A percentile compares a stretch with the other conserved stretches of the same genome.
These are phyloP conservation scores for Trichosporon coremiiforme DNA, from an alignment of 1,284 basidiomycete genomes.

Conservation along the genomic window DNA sequence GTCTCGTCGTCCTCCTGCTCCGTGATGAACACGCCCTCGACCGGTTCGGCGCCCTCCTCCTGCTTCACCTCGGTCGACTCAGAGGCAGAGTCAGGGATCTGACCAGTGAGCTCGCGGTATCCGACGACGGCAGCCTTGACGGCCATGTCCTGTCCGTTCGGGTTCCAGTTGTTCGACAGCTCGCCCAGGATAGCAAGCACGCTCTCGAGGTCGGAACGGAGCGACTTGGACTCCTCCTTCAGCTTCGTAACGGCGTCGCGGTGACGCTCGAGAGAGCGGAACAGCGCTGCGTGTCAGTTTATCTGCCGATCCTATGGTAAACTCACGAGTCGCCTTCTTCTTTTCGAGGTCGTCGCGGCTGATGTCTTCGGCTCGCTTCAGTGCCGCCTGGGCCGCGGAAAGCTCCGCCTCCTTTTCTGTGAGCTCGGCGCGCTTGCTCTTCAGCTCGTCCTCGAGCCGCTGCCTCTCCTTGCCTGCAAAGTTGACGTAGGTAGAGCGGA, in stretches of 20 bases:
- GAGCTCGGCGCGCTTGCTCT: slow-evolving; percentile 63
- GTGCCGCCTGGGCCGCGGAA: slow-evolving; percentile 43
- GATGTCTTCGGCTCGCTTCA: slow-evolving; percentile 43
- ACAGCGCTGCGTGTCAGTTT: slow-evolving; percentile 66
- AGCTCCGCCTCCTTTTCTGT: slow-evolving; percentile 65
- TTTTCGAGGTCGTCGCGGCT: slow-evolving; percentile 63
- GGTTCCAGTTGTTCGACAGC: slow-evolving; percentile 86
- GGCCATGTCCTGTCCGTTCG: slow-evolving; percentile 96
- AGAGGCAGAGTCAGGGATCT: slow-evolving; percentile 8
- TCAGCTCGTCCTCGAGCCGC: slow-evolving; percentile 67
- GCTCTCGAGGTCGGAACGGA: slow-evolving; percentile 25
- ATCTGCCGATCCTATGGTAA: not conserved
- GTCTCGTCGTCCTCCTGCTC: slow-evolving; percentile 54
- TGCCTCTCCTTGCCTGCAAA: slow-evolving; percentile 85
- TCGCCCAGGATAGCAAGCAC: slow-evolving; percentile 70
- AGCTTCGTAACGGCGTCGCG: slow-evolving; percentile 75
- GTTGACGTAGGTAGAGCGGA: slow-evolving; percentile 81
- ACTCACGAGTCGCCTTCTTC: slow-evolving; percentile 78
- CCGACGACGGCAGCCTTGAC: slow-evolving; percentile 94
- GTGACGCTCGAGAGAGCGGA: slow-evolving; percentile 72
- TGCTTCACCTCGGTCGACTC: slow-evolving; percentile 18
- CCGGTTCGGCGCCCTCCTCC: slow-evolving; percentile 42
- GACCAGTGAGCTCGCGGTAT: slow-evolving; percentile 77
- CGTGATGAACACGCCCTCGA: slow-evolving; percentile 48
- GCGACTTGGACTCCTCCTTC: slow-evolving; percentile 64